phyloP scores from a whole-genome alignment of 225 moss, liverwort and hornwort species.

The Antitrichia curtipendula region DNA sequence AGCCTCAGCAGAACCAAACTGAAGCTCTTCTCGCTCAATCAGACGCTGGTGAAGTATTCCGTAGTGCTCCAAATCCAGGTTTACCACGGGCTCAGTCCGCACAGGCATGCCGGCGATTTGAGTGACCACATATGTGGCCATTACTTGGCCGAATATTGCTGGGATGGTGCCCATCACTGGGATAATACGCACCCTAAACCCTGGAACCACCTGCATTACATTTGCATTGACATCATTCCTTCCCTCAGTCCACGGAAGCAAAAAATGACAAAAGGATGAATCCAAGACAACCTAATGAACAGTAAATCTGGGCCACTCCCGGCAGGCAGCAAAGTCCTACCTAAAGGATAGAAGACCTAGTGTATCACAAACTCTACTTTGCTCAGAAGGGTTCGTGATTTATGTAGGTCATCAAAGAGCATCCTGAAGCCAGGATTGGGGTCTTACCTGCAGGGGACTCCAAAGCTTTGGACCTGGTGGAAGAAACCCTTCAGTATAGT shows the following conservation, averaged over 20 bases:
- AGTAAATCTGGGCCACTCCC: neutral
- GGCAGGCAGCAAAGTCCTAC: neutral
- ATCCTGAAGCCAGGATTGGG: neutral
- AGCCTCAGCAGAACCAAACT: constrained; percentile 70
- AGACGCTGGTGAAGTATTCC: constrained; percentile 72
- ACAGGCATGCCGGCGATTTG: constrained; percentile 79
- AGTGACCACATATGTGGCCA: constrained; percentile 95
- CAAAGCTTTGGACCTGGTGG: neutral
- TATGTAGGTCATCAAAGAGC: neutral
- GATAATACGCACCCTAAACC: constrained; percentile 93
- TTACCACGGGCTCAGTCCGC: constrained; percentile 82
- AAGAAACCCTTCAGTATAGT: neutral
- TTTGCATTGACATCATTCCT: neutral
- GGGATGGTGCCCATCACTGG: constrained; percentile 98
- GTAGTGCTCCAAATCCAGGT: constrained; percentile 93
- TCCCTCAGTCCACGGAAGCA: neutral
- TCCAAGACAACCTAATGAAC: neutral
- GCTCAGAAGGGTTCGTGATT: neutral
- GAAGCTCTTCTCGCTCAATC: constrained; percentile 77
- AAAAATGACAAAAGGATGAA: neutral
- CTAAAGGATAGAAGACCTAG: neutral
- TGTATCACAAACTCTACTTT: neutral
- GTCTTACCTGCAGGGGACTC: neutral
- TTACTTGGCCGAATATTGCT: constrained; percentile 96
- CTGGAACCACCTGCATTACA: constrained; percentile 79